Conservation (phyloP, 2,329 filamentous ascomycete genomes). For the Pseudocercospora pini-densiflorae region DNA sequence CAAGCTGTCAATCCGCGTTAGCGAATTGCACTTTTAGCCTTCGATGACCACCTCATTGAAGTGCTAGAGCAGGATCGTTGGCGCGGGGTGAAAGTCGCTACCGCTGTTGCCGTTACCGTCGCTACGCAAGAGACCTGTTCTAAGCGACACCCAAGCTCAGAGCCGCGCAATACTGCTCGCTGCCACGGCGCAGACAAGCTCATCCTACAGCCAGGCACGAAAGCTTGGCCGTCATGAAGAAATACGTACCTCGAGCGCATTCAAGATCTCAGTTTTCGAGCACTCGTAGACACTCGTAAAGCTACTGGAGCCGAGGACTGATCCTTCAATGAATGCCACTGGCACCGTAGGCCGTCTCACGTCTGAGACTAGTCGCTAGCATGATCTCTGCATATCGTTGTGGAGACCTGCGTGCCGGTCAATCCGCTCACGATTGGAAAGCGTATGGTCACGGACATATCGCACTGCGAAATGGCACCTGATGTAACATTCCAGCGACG, state of each 20-base stretch:
- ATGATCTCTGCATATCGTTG: background rate
- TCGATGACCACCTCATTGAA: background rate
- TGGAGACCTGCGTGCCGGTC: background rate
- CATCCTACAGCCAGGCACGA: background rate
- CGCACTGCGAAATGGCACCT: background rate
- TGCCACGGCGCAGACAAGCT: slow-evolving; percentile 4
- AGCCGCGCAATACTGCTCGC: background rate
- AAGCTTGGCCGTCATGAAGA: slow-evolving; percentile 1
- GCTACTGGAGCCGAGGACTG: background rate
- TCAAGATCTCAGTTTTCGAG: background rate
- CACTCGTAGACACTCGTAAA: background rate
- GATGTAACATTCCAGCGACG: background rate
- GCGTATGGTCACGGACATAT: background rate
- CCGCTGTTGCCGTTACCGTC: background rate
- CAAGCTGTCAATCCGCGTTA: background rate
- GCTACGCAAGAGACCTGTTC: background rate
- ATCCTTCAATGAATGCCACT: background rate
- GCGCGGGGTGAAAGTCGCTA: background rate
- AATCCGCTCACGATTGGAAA: background rate
- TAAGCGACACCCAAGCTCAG: background rate
- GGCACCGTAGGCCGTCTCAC: background rate
- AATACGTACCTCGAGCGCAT: background rate
- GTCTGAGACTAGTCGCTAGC: background rate
- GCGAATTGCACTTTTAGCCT: background rate
- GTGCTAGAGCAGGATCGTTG: background rate